A percentile compares a stretch with the other conserved stretches of the same genome.
phyloP scores from a whole-genome alignment of 352 stramenopile species.

The Saprolegnia parasitica region DNA sequence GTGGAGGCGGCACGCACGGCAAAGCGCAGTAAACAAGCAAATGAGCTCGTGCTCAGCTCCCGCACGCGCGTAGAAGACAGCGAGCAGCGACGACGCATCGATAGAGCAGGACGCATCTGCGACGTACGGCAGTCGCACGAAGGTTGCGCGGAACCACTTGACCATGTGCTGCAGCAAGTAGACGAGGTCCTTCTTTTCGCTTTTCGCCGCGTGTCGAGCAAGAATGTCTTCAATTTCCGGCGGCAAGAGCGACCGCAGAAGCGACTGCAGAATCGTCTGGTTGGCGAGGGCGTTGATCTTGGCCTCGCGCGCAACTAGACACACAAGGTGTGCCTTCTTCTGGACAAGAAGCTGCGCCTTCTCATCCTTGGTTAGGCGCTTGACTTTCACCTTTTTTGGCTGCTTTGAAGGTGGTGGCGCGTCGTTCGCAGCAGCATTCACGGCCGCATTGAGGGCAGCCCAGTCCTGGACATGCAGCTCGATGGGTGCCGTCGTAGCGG shows the following conservation, averaged over 20 bases:
- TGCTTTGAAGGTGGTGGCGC: slow-evolving; percentile 31
- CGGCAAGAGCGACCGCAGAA: slow-evolving; percentile 62
- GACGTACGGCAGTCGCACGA: slow-evolving; percentile 32
- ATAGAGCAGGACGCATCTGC: slow-evolving; percentile 22
- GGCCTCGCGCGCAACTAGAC: slow-evolving; percentile 48
- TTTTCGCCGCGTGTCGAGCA: background rate
- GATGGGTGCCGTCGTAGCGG: slow-evolving; percentile 9
- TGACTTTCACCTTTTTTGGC: slow-evolving; percentile 34
- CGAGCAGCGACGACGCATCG: slow-evolving; percentile 47
- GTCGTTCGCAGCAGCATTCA: slow-evolving; percentile 33
- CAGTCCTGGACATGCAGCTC: slow-evolving; percentile 57
- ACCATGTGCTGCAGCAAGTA: slow-evolving; percentile 59
- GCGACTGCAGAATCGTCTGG: slow-evolving; percentile 42
- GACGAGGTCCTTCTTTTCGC: slow-evolving; percentile 9
- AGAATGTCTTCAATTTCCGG: slow-evolving; percentile 37
- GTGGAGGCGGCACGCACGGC: slow-evolving; percentile 45
- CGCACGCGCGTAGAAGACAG: slow-evolving; percentile 45
- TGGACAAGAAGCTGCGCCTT: slow-evolving; percentile 56
- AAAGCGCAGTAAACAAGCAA: slow-evolving; percentile 60
- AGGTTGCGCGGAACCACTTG: slow-evolving; percentile 60
- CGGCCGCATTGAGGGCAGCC: slow-evolving; percentile 56
- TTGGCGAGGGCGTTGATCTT: slow-evolving; percentile 45
- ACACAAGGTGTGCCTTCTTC: slow-evolving; percentile 65
- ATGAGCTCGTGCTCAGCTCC: slow-evolving; percentile 47
- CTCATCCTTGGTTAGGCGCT: slow-evolving; percentile 57